Conservation (phyloP, 1,284 basidiomycete species). For the Xerocomus amazonicus region DNA sequence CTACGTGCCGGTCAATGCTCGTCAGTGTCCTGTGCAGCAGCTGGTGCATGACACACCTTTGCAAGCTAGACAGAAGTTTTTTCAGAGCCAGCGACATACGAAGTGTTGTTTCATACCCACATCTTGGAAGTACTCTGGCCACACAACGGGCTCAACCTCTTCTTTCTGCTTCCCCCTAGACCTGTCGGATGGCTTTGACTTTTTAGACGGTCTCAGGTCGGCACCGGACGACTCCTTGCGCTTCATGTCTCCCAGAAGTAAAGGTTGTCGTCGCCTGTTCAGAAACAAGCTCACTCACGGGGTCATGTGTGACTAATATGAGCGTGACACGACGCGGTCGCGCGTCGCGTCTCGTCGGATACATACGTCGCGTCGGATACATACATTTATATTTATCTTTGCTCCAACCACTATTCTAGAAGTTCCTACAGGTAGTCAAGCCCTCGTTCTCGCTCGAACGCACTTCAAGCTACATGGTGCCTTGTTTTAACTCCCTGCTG, state of each 20-base stretch:
- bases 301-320: neutral
- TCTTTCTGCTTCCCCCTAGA: constrained; percentile 21
- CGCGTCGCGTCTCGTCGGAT: no score
- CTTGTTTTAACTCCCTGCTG: no score
- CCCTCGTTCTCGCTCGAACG: no score
- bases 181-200: constrained; percentile 18
- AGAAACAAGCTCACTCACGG: no score
- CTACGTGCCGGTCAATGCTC: constrained; percentile 7
- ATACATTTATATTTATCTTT: no score
- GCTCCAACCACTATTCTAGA: no score
- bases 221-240: constrained; percentile 11
- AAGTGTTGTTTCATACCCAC: constrained; percentile 34
- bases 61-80: constrained; percentile 15
- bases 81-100: neutral
- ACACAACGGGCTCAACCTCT: constrained; percentile 24
- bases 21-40: neutral
- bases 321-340: constrained; percentile 21
- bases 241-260: constrained; percentile 20
- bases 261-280: no score
- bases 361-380: no score
- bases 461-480: no score
- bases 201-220: constrained; percentile 24
- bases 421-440: no score
- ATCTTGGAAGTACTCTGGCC: constrained; percentile 60
- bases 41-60: constrained; percentile 18